These are phyloP conservation scores for Glarea lozoyensis DNA, from an alignment of 495 filamentous ascomycete genomes.

Conservation along the genomic window DNA sequence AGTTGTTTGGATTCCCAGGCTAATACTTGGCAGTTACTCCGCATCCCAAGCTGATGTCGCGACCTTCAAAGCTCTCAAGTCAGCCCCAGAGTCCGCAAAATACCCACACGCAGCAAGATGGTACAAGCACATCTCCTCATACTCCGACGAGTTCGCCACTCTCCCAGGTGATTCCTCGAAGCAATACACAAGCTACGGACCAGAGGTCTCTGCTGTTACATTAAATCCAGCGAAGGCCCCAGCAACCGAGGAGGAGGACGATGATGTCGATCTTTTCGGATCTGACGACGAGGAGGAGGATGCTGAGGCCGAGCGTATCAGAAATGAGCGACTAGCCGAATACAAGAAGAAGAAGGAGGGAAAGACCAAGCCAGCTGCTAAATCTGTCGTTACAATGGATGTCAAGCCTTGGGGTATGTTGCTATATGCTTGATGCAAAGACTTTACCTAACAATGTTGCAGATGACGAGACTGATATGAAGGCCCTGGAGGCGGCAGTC, in stretches of 20 bases:
- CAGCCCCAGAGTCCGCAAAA: conserved; percentile 66
- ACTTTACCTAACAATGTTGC: background rate
- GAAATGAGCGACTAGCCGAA: conserved; percentile 80
- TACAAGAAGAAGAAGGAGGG: conserved; percentile 96
- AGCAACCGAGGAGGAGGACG: conserved; percentile 54
- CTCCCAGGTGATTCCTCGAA: conserved; percentile 87
- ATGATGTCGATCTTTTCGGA: conserved; percentile 84
- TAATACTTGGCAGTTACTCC: conserved; percentile 47
- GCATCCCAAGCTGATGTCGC: conserved; percentile 94
- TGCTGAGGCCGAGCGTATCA: conserved; percentile 68
- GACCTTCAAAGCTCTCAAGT: conserved; percentile 80
- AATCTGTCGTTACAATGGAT: conserved; percentile 90
- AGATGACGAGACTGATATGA: conserved; percentile 92
- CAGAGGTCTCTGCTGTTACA: conserved; percentile 64
- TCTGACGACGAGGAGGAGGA: conserved; percentile 90
- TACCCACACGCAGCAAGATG: conserved; percentile 92
- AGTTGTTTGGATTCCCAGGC: background rate
- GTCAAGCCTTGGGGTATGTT: conserved; percentile 96
- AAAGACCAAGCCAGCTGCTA: conserved; percentile 84
- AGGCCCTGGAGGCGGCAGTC: conserved; percentile 69
- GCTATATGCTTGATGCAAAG: conserved; percentile 3
- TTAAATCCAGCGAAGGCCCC: conserved; percentile 83
- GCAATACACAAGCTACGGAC: conserved; percentile 83
- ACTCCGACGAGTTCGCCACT: conserved; percentile 80
- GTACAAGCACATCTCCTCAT: conserved; percentile 96